Base-by-base conservation (phyloP, 2,329 filamentous ascomycete species). In the Aspergillus tanneri region DNA sequence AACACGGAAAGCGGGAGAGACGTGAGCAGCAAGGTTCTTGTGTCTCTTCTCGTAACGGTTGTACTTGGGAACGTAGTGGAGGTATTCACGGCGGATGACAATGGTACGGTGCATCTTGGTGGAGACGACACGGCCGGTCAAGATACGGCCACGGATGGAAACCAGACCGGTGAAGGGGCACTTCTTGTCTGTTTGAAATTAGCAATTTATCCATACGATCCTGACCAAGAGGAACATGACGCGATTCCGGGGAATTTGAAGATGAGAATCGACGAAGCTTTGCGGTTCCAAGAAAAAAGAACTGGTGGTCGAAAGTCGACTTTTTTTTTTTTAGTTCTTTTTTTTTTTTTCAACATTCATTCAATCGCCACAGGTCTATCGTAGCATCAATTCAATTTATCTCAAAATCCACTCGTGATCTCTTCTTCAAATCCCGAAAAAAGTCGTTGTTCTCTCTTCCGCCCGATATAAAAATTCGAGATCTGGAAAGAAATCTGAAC, bases 31-130 rank as follows among this genome's bases (percentile, higher is more conserved):
- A 63, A 99, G 84, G 87, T 99, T 99, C 88, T 96, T 96, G 89
- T 99, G 93, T 77, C 93, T 86, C 87, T 96, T 97, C 90, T 99
- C 95, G 80, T 99, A 99, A 86, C 93, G 89, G 76, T 88, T 84
- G 86, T 99, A 99, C 84, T 99, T 99, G 78, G 91, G 91, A 75
- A 99, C 88, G 82, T 89, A 99, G 84, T 99, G 93, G 59, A 99
- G 90, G 85, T 99, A 99, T 85, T 99, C 93, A 79, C 93, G 87
- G 77, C 93, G 93, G 84, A 99, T 95, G 81, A 99, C 87, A 76
- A 97, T 81, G 71, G 93, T 99, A 80, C 93, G 89, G 88, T 99
- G 93, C 93, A 99, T 99, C 89, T 99, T 99, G 80, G 93, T 99
- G 70, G 92, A 97, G 73, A 97, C 88, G 73, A 99, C 93, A 74